These are phyloP conservation scores for Pelargonium citronellum DNA, from an alignment of 441 rosid genomes.

Conservation along the genomic window DNA sequence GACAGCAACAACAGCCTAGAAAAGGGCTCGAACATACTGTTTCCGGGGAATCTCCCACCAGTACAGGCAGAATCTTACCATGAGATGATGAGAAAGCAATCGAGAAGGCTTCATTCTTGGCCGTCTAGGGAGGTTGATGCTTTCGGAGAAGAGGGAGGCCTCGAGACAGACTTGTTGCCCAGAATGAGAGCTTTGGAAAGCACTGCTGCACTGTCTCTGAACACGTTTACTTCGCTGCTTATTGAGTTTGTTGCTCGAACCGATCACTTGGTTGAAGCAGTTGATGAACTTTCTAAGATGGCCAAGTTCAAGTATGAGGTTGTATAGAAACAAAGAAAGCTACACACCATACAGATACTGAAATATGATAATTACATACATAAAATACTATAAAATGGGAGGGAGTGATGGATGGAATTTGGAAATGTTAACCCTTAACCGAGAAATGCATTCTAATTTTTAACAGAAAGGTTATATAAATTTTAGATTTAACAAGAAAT, in stretches of 20 bases:
- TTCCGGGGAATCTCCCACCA: conserved; percentile 14
- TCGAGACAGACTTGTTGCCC: conserved; percentile 26
- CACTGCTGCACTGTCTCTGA: conserved; percentile 53
- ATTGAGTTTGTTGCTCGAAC: conserved; percentile 64
- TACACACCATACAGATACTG: conserved; percentile 9
- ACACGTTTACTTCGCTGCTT: conserved; percentile 52
- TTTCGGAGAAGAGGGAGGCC: conserved; percentile 43
- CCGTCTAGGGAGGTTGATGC: conserved; percentile 52
- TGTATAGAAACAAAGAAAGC: conserved; percentile 17
- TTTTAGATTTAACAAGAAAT: too few species aligned
- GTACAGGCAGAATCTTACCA: conserved; percentile 40
- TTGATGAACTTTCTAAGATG: conserved; percentile 45
- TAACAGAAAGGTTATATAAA: too few species aligned
- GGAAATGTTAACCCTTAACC: too few species aligned
- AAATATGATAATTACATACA: conserved; percentile 6
- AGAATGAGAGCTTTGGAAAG: conserved; percentile 52
- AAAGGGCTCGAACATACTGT: conserved; percentile 9
- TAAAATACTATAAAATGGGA: background rate
- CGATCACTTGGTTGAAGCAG: conserved; percentile 60
- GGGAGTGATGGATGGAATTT: background rate
- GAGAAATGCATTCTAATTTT: too few species aligned
- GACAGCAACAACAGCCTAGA: conserved; percentile 21
- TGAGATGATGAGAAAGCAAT: conserved; percentile 54
- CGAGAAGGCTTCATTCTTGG: conserved; percentile 51
- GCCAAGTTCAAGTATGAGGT: conserved; percentile 45